phyloP scores from a whole-genome alignment of 345 rosid genomes.

The Punica granatum region DNA sequence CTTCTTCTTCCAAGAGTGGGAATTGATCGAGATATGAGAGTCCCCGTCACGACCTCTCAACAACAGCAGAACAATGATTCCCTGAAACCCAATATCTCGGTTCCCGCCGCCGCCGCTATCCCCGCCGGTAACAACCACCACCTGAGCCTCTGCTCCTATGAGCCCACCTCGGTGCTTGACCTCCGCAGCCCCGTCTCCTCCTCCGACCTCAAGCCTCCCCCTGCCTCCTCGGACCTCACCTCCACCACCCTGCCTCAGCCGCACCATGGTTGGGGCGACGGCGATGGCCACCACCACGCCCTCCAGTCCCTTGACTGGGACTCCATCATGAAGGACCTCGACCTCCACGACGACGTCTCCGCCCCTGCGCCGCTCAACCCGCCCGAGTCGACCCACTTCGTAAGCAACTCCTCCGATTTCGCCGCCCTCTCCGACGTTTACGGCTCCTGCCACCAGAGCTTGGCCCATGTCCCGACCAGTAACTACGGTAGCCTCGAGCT shows the following conservation, averaged over 20 bases:
- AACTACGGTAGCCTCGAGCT: slow-evolving; percentile 16
- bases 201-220: slow-evolving; percentile 20
- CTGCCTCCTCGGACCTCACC: background rate
- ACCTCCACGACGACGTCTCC: slow-evolving; percentile 57
- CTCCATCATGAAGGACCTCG: slow-evolving; percentile 72
- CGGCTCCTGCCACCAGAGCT: slow-evolving; percentile 9
- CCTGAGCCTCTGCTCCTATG: slow-evolving; percentile 26
- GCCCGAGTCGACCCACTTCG: slow-evolving; percentile 10
- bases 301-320: slow-evolving; percentile 83
- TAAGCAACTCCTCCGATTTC: slow-evolving; percentile 31
- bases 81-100: slow-evolving; percentile 4
- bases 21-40: slow-evolving; percentile 45
- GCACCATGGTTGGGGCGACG: slow-evolving; percentile 39
- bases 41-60: slow-evolving; percentile 41
- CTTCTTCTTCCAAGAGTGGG: no score
- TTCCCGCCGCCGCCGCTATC: background rate
- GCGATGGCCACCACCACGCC: slow-evolving; percentile 59
- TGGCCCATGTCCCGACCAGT: slow-evolving; percentile 10
- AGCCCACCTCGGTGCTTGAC: slow-evolving; percentile 83
- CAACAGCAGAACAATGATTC: slow-evolving; percentile 17
- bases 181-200: slow-evolving; percentile 51
- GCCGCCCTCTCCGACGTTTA: slow-evolving; percentile 36
- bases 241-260: slow-evolving; percentile 8
- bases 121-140: slow-evolving; percentile 1
- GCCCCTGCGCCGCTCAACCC: slow-evolving; percentile 21